Base-by-base conservation (phyloP, 306 rosid species). In the Adenanthera pavonina region DNA sequence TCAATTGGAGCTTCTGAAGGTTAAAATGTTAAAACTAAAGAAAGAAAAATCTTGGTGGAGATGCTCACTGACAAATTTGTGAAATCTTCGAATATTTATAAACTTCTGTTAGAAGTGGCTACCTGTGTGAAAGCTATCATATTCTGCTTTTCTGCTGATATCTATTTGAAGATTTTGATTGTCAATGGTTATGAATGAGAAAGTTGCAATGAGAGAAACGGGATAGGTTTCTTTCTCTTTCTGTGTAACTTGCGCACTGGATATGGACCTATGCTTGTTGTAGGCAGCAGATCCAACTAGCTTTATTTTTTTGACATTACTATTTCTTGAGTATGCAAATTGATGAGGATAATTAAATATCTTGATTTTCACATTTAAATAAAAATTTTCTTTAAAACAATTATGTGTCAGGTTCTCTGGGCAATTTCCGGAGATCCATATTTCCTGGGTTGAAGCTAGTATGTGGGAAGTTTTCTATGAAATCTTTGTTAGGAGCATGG, bases 1-100 rank as follows among this genome's bases (percentile, higher is more conserved):
- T 68, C 61, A 20, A 19, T n/a, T 35, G 14, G 11, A 67, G 68
- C 65, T 81, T 75, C 75, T 72, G 53, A 79, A 49, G 60, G 52
- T 74, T 74, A 43, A 75, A 74, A 49, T 13, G 17, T 48, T 33
- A 3, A 77, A 56, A 74, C 40, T 20, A 34, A 70, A 46, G 19
- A 12, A 46, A 77, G 56, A 70, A 75, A 3, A 70, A 75, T 6
- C 56, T 68, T 19, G 72, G 48, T 60, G 33, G 79, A 43, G 5
- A 17, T 70, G 49, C 53, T 15, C 46, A 25, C 62, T 64, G 69
- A 78, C 44, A 15, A 38, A 64, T 75, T 53, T 52, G 11, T 52
- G 53, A 64, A 75, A 64, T 64, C 35, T 54, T 44, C 40, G 70
- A 33, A 62, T 79, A 47, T 47, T 54, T 78, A 49, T 71, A 41